Evolutionary conservation across 495 filamentous ascomycete genomes (phyloP), one percentile per base, ranked within the genome.

Genomic region (Penicillium waksmanii): DNA sequence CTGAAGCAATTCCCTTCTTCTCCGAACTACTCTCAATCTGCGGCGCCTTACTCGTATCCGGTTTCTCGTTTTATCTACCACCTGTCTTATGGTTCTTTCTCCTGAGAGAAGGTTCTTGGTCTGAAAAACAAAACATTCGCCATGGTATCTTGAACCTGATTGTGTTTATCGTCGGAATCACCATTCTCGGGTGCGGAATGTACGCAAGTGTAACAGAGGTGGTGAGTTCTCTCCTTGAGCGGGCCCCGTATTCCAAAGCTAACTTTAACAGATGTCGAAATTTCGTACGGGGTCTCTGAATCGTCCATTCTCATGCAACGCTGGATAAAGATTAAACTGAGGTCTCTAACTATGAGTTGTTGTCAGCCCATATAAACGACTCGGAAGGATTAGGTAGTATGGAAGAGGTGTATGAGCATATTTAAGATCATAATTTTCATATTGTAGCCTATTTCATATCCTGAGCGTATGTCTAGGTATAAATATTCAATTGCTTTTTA

Each of bases 1-100:
- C 86, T 34, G 82, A 86, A 59, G 81, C 83, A 15, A 85, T 90
- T 50, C 87, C 87, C 3, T 82, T 86, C 75, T 89, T 89, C 70
- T 81, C 79, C 50, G 80, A 83, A 46, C 66, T 89, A 57, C 70
- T 89, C 11, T 77, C 79, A 42, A 80, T 83, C 64, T 76, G 79
- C 54, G 85, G 83, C 23, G 73, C 83, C 3, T 74, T 88, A 40
- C 87, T 89, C 63, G 74, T 85, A 51, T 85, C 83, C n/a, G 84
- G 84, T 40, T 87, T 88, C 64, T 85, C 82, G 15, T 87, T 86
- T 58, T 85, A 85, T 65, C 77, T 88, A 58, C 84, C 85, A 1
- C 81, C 83, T 25, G 67, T 82, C 25, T 83, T 88, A 73, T 89
- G 86, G 85, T 85, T 85, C 69, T 72, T 76, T 71, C 76, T 85